Base-by-base conservation (phyloP, 257 asterid genomes). In the Scutellaria barbata region DNA sequence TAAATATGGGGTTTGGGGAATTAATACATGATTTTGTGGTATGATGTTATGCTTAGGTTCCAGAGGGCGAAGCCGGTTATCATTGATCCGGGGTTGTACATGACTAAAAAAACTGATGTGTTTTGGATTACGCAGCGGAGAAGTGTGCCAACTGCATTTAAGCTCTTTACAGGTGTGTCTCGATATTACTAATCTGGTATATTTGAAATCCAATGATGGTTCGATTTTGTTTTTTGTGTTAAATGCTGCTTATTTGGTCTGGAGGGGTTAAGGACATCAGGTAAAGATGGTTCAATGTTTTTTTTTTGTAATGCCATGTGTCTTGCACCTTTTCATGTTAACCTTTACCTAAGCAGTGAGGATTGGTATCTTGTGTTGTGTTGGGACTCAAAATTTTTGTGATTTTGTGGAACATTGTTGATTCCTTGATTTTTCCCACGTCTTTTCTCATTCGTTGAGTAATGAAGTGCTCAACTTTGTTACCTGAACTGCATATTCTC, bases 61-160 rank as follows among this genome's bases (percentile, higher is more conserved):
- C 98, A 93, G 74, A 93, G 98, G 74, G 98, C 97, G 54, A 93
- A 93, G 70, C 98, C 98, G 2, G 66, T 93, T 55, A 93, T 93
- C 72, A 76, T 93, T 57, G 98, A 93, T 81, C 98, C 97, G 0
- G 97, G 98, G 80, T 76, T 93, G 92, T 93, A 93, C 59, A 83
- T 86, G 92, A 80, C 90, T 4, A 82, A 86, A 76, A 93, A 93
- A 60, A 55, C 92, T 52, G 98, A 93, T 73, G 98, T 93, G 76
- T 93, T 90, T 79, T 93, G 98, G 98, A 90, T 93, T 68, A 90
- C 97, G 1, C 98, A 93, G 77, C 67, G 96, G 73, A 86, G 98
- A 82, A 93, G 98, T 75, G 98, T 93, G 69, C 97, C 98, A 6
- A 93, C 98, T 10, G 98, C 98, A 47, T 93, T 88, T 77, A 93